Evolutionary conservation across 768 basidiomycete genomes (phyloP), one percentile per base, ranked within the genome.

Genomic region (Russula lepida): DNA sequence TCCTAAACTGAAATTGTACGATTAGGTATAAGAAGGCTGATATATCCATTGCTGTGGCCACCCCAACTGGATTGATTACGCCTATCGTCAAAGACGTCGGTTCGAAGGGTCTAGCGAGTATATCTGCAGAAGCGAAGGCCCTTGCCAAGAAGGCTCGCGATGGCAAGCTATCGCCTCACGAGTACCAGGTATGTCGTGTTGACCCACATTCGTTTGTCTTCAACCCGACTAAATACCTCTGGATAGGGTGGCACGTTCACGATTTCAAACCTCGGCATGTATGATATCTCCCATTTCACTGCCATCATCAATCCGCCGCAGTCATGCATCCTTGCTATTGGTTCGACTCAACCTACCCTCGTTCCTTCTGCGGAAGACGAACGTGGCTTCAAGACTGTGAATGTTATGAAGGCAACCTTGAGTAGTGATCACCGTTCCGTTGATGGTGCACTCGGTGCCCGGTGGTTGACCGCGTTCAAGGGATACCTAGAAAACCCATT

Each of bases 301-400:
- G 97, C 97, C 50, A 98, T 99, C 78, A 95, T 99, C 83, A 99
- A 99, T 80, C 85, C 89, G 15, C 97, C 97, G 27, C 97, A 98
- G 75, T 91, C 92, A 50, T 98, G 95, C 76, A 99, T 98, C 70
- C 86, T 99, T 63, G 97, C 97, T 48, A 84, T 98, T 68, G 95
- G 97, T 37, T 81, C 86, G 21, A 93, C 92, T 19, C 81, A 85
- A 71, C 81, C 90, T n/a, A 88, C 87, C 56, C 77, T 98, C 17
- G 85, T 94, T 21, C 88, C 91, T 35, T 93, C 92, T 25, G 84
- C 88, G 0, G 88, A 92, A 69, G 86, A 90, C 66, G 92, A 93
- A 71, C 92, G 89, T 70, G 97, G 95, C 43, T 99, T 95, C 81
- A 98, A 93, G 82, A 86, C 85, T 21, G 82, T 82, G 19, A 86